Evolutionary conservation across 805 yeast genomes (phyloP).

Genomic region (Yamadazyma sp.): DNA sequence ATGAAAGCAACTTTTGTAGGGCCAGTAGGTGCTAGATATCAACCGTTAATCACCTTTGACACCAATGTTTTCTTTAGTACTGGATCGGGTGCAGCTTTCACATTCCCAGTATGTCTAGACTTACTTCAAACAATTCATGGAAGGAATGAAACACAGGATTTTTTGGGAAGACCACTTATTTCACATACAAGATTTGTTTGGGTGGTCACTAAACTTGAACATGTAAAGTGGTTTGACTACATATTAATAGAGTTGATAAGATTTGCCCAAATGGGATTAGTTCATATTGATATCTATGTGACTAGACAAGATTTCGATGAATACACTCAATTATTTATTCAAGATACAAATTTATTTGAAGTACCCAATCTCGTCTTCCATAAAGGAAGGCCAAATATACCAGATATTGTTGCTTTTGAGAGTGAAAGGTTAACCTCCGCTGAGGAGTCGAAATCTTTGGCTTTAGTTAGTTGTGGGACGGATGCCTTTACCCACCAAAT

Average conservation of each 20-base stretch:
- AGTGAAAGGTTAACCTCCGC: conserved; percentile 14
- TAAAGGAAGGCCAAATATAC: conserved; percentile 19
- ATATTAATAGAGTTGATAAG: conserved; percentile 27
- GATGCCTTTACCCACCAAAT: conserved; percentile 25
- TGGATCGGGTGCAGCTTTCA: conserved; percentile 48
- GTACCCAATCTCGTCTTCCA: conserved; percentile 4
- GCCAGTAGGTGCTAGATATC: conserved; percentile 44
- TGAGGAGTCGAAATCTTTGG: conserved; percentile 25
- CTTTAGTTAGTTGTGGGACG: conserved; percentile 43
- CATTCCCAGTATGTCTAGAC: conserved; percentile 44
- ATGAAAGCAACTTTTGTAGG: conserved; percentile 42
- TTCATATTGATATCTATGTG: conserved; percentile 24
- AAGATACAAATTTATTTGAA: too few relatives aligned
- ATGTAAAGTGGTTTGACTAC: conserved; percentile 37
- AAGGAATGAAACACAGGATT: conserved; percentile 28
- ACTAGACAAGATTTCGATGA: conserved; percentile 13
- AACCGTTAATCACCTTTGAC: conserved; percentile 42
- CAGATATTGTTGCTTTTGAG: conserved; percentile 13
- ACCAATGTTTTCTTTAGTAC: conserved; percentile 35
- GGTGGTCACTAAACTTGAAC: conserved; percentile 23
- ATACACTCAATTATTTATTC: too few relatives aligned
- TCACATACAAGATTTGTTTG: conserved; percentile 30
- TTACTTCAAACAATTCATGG: conserved; percentile 26
- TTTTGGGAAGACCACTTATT: conserved; percentile 27
- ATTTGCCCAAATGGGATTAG: conserved; percentile 20